phyloP scores from a whole-genome alignment of 2,329 filamentous ascomycete genomes.

The Emergomyces pasteurianus region DNA sequence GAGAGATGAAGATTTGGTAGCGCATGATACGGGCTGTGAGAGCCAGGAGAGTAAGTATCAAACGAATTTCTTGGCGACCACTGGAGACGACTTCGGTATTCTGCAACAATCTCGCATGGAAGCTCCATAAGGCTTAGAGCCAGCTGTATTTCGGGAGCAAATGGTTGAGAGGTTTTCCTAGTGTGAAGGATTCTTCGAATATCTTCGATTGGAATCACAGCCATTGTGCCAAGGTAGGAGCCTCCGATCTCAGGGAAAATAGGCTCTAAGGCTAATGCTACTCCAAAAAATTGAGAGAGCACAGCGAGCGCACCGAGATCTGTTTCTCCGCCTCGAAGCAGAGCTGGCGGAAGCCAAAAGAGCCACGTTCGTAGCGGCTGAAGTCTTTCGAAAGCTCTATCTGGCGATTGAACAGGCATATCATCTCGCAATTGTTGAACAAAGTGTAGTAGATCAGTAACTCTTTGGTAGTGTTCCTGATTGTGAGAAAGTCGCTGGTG shows the following conservation, averaged over 20 bases:
- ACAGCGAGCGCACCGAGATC: constrained; percentile 70
- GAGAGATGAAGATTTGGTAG: constrained; percentile 21
- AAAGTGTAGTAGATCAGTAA: constrained; percentile 60
- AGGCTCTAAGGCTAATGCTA: constrained; percentile 76
- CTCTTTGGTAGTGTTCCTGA: constrained; percentile 55
- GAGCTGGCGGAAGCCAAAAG: constrained; percentile 84
- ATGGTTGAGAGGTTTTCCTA: constrained; percentile 49
- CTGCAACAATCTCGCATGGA: constrained; percentile 55
- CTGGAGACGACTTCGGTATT: constrained; percentile 58
- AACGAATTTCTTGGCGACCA: constrained; percentile 38
- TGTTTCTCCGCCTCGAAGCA: constrained; percentile 63
- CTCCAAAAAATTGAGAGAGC: constrained; percentile 83
- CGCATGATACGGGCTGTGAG: constrained; percentile 24
- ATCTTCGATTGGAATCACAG: constrained; percentile 70
- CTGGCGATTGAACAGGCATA: constrained; percentile 56
- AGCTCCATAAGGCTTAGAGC: constrained; percentile 59
- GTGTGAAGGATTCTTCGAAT: constrained; percentile 65
- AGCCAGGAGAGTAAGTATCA: constrained; percentile 26
- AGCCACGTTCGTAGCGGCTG: constrained; percentile 84
- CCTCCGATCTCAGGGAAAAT: constrained; percentile 85
- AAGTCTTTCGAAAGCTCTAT: constrained; percentile 80
- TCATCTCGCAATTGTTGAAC: constrained; percentile 61
- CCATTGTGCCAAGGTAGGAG: constrained; percentile 73
- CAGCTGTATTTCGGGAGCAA: constrained; percentile 47
- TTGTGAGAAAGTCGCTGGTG: constrained; percentile 57